Evolutionary conservation across 441 rosid species (phyloP).

Genomic region (Breynia disticha): DNA sequence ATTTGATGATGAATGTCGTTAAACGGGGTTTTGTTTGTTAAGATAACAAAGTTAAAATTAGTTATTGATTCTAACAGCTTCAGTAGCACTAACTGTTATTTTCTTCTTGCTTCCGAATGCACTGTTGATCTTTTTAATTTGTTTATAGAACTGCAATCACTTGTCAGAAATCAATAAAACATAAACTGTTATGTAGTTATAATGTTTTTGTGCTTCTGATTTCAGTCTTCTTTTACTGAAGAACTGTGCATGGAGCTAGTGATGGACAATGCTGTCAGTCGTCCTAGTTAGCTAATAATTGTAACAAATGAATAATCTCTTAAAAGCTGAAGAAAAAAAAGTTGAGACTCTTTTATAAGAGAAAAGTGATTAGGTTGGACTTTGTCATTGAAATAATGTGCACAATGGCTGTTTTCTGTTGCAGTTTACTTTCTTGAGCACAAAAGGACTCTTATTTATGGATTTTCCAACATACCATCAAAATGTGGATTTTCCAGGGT

Average conservation of each 20-base stretch:
- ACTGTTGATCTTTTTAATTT: neutral
- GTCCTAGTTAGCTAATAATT: neutral
- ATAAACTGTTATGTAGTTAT: neutral
- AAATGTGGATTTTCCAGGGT: too few relatives aligned
- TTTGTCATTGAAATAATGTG: neutral
- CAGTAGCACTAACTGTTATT: neutral
- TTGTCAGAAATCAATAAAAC: neutral
- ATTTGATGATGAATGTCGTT: too few relatives aligned
- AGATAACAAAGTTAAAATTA: too few relatives aligned
- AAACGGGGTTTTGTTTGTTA: too few relatives aligned
- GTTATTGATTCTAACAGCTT: too few relatives aligned
- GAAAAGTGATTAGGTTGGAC: neutral
- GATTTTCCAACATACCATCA: too few relatives aligned
- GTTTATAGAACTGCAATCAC: neutral
- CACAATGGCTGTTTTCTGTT: too few relatives aligned
- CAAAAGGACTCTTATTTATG: too few relatives aligned
- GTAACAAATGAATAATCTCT: neutral
- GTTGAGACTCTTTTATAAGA: neutral
- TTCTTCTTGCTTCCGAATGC: neutral
- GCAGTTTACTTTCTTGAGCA: too few relatives aligned
- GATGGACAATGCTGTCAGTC: neutral
- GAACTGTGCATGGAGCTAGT: neutral
- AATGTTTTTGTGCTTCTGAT: neutral
- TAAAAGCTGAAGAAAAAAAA: neutral
- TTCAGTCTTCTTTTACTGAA: neutral